Base-by-base conservation (phyloP, 2,329 filamentous ascomycete species). In the Stemphylium lycopersici region DNA sequence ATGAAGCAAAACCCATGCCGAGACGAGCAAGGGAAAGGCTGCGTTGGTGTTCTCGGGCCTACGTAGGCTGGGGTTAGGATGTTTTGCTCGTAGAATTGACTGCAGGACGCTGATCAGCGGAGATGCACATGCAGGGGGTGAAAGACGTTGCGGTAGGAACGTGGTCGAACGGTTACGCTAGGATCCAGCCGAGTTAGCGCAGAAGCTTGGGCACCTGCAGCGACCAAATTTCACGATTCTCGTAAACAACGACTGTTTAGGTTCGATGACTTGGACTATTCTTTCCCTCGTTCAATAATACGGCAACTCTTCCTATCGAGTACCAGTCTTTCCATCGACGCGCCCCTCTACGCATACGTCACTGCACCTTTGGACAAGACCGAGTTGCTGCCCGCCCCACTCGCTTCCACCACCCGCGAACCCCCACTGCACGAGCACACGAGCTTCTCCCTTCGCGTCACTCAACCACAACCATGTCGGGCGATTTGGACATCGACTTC, bases 401-500 rank as follows among this genome's bases (percentile, higher is more conserved):
- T 33, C 59, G 47, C 48, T 47, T 55, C 56, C 53, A 47, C 56
- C 57, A 58, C 49, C 44, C 55, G 51, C 56, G 57, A 55, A 47
- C 48, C 58, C 61, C 59, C 58, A 57, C 59, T 55, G 60, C 56
- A 66, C 63, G 64, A 68, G 68, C 69, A 72, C 66, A 70, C 69
- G 65, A 71, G 65, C 66, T 49, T 45, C 40, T 32, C 44, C 24
- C 33, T 47, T 48, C 52, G 48, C 54, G 42, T 32, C 41, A 31
- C 29, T 33, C 31, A 51, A 31, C 47, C 24, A 11, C 43, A 59
- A 60, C 41, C 42, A 75, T 73, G 70, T 60, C 71, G 40, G 63
- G 62, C 41, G 68, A 69, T 36, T 68, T 83, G 74, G 84, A 88
- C 69, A 92, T 96, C 70, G 93, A 98, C 78, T 85, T 85, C 66